Conservation (phyloP, 2,329 filamentous ascomycete genomes). For the Bipolaris bicolor region DNA sequence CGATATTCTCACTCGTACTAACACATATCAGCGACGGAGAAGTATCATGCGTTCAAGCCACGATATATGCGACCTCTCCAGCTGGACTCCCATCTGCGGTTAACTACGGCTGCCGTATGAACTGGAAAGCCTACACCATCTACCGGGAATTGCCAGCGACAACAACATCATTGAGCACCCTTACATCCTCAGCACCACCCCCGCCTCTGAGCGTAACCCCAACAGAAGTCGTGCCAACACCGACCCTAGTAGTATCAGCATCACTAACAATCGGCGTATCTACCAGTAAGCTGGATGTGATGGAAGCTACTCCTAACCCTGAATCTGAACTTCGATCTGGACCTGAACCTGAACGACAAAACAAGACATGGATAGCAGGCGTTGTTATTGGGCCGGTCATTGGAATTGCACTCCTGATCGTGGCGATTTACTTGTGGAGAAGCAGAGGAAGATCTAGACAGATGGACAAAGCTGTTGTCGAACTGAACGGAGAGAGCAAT, state of each 20-base stretch:
- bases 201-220: not conserved
- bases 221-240: not conserved
- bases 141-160: not conserved
- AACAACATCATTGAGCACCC: not conserved
- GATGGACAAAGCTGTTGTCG: not conserved
- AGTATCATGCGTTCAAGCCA: constrained; percentile 1
- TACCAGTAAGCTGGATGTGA: not conserved
- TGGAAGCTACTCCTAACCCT: not conserved
- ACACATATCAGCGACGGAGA: not conserved
- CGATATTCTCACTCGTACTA: not conserved
- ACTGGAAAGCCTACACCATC: not conserved
- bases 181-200: not conserved
- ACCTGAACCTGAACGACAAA: not conserved
- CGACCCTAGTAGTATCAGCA: not conserved
- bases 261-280: not conserved
- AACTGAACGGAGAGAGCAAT: not conserved
- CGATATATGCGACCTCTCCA: constrained; percentile 6
- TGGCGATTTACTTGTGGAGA: not conserved
- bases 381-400: not conserved
- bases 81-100: constrained; percentile 4
- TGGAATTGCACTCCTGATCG: not conserved
- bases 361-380: not conserved
- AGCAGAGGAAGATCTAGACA: not conserved
- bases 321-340: not conserved
- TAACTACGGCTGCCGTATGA: constrained; percentile 1